Base-by-base conservation (phyloP, 805 yeast genomes). In the Cyberlindnera maritima region DNA sequence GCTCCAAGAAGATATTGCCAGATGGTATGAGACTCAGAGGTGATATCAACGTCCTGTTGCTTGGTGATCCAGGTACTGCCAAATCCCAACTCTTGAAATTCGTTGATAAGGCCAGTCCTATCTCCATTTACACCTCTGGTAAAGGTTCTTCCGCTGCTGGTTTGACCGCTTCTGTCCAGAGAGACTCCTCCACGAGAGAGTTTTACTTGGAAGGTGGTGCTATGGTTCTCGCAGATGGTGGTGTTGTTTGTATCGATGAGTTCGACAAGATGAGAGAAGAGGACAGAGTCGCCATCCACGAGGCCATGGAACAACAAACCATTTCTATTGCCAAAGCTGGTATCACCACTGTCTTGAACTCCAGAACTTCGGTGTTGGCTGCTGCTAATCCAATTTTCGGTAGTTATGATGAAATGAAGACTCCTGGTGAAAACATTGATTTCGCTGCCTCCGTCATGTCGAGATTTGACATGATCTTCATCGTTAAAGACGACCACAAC, bases 121-220 rank as follows among this genome's bases (percentile, higher is more conserved):
- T 92, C 48, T 82, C 98, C 3, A 91, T 94, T 33, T 94, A 92
- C 67, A 92, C 99, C 0, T 90, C 98, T 0, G 99, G 99, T 72
- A 94, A 94, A 63, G 99, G 99, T 61, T 92, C 99, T 0, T 92
- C 98, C 11, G 99, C 99, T 2, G 99, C 98, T 2, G 99, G 99
- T 81, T 77, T 94, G 67, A 94, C 99, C 2, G 99, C 99, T 0
- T 85, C 96, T 15, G 98, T 94, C 17, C 99, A 92, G 70, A 78
- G 97, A 64, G 98, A 94, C 65, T 76, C 88, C 1, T 72, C 75
- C 20, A 87, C 97, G 0, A 74, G 96, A 53, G 99, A 94, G 58
- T 94, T 92, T 65, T 92, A 88, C 65, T 72, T 94, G 44, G 99
- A 94, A 76, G 99, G 99, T 50, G 99, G 99, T 68, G 99, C 99